A percentile compares a stretch with the other conserved stretches of the same genome.
phyloP scores from a whole-genome alignment of 495 filamentous ascomycete species.

The Pyronema domesticum region DNA sequence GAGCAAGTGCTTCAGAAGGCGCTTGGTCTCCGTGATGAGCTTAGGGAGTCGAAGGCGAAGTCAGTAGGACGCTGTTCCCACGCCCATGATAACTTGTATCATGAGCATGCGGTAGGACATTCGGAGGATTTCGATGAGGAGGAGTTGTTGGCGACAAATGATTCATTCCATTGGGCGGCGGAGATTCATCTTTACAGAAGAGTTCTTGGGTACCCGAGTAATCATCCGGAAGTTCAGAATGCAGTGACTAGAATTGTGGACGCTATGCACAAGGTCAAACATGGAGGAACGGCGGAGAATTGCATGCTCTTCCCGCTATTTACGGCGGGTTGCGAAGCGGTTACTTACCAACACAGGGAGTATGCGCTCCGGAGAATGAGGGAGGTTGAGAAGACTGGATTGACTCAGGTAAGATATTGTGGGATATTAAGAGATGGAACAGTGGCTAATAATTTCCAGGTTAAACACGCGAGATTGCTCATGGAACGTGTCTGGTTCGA shows the following conservation, averaged over 20 bases:
- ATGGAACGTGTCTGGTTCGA: slow-evolving; percentile 53
- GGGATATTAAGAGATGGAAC: no score
- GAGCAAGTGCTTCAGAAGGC: slow-evolving; percentile 37
- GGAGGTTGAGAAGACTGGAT: slow-evolving; percentile 53
- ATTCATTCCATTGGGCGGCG: slow-evolving; percentile 65
- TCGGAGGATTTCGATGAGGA: slow-evolving; percentile 35
- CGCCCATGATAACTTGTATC: slow-evolving; percentile 26
- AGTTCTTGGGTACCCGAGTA: slow-evolving; percentile 42
- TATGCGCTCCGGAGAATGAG: slow-evolving; percentile 51
- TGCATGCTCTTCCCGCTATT: slow-evolving; percentile 72
- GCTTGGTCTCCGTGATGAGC: slow-evolving; percentile 34
- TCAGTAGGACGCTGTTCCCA: slow-evolving; percentile 31
- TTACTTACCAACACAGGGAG: slow-evolving; percentile 34
- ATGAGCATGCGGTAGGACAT: slow-evolving; percentile 27
- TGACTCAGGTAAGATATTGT: slow-evolving; percentile 44
- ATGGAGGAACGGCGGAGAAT: slow-evolving; percentile 52
- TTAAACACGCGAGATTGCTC: slow-evolving; percentile 41
- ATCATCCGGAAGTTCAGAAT: slow-evolving; percentile 40
- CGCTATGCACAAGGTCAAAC: slow-evolving; percentile 43
- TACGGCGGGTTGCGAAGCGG: slow-evolving; percentile 62
- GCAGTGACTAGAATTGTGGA: slow-evolving; percentile 46
- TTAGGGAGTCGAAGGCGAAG: slow-evolving; percentile 32
- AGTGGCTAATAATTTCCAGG: slow-evolving; percentile 20
- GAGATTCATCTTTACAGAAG: slow-evolving; percentile 60
- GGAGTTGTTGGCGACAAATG: slow-evolving; percentile 63